phyloP scores from a whole-genome alignment of 805 yeast species.

The Henningerozyma blattae region DNA sequence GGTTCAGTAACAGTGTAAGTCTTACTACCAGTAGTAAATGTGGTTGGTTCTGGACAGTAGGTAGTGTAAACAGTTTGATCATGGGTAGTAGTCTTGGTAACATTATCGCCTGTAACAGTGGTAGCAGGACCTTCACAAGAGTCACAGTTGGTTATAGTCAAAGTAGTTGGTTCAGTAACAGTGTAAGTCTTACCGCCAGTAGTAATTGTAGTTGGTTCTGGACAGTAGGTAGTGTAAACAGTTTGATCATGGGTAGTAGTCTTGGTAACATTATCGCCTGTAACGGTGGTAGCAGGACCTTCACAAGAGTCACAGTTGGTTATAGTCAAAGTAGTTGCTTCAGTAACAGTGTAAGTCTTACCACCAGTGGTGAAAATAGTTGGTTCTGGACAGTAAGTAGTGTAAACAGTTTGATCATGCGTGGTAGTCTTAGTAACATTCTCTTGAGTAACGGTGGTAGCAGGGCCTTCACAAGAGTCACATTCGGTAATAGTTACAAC shows the following conservation, averaged over 20 bases:
- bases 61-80: constrained; percentile 67
- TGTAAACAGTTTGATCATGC: constrained; percentile 41
- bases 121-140: too few relatives aligned
- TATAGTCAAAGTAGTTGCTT: constrained; percentile 49
- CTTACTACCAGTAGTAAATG: constrained; percentile 47
- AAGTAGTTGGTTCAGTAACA: constrained; percentile 67
- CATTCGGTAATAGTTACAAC: background rate
- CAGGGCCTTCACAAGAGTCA: constrained; percentile 2
- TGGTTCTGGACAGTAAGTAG: constrained; percentile 76
- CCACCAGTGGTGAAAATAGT: constrained; percentile 55
- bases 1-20: constrained; percentile 69
- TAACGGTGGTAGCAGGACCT: constrained; percentile 5
- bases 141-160: constrained; percentile 78
- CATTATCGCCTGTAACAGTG: background rate
- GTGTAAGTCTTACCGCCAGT: constrained; percentile 61
- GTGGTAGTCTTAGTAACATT: constrained; percentile 2
- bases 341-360: constrained; percentile 63
- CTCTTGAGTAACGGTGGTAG: constrained; percentile 1
- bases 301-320: constrained; percentile 7
- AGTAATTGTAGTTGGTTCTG: constrained; percentile 53
- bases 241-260: constrained; percentile 22
- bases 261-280: background rate
- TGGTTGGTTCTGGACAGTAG: constrained; percentile 72
- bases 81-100: constrained; percentile 11
- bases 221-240: constrained; percentile 74